Conservation (phyloP, 305 asterid species). For the Fraxinus paxiana region DNA sequence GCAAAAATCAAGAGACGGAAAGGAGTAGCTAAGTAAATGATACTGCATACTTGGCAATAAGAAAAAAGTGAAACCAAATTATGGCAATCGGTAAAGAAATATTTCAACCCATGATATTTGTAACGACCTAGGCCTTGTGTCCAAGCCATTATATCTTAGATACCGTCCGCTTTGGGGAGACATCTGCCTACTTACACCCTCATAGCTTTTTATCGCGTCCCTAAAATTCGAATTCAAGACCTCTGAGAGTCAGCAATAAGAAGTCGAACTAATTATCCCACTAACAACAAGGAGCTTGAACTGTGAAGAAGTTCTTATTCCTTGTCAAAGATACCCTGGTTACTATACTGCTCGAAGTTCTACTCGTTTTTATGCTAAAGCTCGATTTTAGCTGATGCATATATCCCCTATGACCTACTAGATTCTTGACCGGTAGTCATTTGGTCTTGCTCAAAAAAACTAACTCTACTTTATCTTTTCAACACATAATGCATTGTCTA, state of each 20-base stretch:
- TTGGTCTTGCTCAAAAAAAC: background rate
- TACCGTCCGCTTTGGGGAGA: too few relatives aligned
- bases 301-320: background rate
- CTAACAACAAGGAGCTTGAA: background rate
- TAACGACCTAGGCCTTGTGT: too few relatives aligned
- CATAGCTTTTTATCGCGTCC: too few relatives aligned
- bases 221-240: too few relatives aligned
- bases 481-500: background rate
- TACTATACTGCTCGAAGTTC: background rate
- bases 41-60: background rate
- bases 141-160: too few relatives aligned
- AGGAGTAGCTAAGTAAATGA: background rate
- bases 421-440: background rate
- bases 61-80: background rate
- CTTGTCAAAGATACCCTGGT: background rate
- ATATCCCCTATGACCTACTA: background rate
- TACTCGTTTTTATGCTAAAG: background rate
- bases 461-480: background rate
- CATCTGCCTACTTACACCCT: too few relatives aligned
- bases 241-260: background rate
- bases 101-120: background rate
- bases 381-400: background rate
- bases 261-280: background rate
- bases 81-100: background rate
- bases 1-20: background rate